phyloP scores from a whole-genome alignment of 108 stramenopile genomes.

The Discostella pseudostelligera region DNA sequence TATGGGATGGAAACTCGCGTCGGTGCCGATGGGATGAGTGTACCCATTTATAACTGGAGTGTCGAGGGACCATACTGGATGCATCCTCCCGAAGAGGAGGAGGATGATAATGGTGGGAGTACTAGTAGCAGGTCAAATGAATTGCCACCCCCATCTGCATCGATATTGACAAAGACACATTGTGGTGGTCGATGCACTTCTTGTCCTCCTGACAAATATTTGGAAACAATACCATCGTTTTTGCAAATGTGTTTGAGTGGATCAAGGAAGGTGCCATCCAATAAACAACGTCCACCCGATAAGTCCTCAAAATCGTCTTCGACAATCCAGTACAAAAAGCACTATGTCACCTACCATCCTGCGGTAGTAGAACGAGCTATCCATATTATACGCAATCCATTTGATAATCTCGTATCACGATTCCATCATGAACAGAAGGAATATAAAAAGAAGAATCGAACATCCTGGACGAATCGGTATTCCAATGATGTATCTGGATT shows the following conservation, averaged over 20 bases:
- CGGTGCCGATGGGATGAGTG: constrained; percentile 28
- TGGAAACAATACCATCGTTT: constrained; percentile 41
- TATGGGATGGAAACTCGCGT: constrained; percentile 41
- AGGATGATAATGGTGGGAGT: too few species aligned
- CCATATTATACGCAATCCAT: constrained; percentile 73
- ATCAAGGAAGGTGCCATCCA: constrained; percentile 23
- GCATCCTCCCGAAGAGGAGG: constrained; percentile 27
- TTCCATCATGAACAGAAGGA: constrained; percentile 58
- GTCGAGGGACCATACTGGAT: constrained; percentile 33
- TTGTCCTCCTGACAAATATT: constrained; percentile 60
- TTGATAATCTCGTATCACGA: constrained; percentile 70
- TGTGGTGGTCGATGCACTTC: constrained; percentile 64
- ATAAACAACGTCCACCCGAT: constrained; percentile 2
- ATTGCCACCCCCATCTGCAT: constrained; percentile 28
- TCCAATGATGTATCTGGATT: constrained; percentile 51
- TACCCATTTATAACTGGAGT: constrained; percentile 38
- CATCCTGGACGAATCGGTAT: constrained; percentile 29
- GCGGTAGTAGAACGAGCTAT: constrained; percentile 50
- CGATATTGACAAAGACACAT: constrained; percentile 81
- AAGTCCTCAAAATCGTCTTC: background rate
- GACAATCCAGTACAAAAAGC: constrained; percentile 23
- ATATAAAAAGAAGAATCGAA: constrained; percentile 27
- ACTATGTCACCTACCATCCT: constrained; percentile 30
- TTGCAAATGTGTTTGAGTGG: constrained; percentile 34
- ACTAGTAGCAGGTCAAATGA: too few species aligned